A percentile compares a stretch with the other conserved stretches of the same genome.
phyloP scores from a whole-genome alignment of 176 grass and related monocot genomes.

The Microstegium vimineum region DNA sequence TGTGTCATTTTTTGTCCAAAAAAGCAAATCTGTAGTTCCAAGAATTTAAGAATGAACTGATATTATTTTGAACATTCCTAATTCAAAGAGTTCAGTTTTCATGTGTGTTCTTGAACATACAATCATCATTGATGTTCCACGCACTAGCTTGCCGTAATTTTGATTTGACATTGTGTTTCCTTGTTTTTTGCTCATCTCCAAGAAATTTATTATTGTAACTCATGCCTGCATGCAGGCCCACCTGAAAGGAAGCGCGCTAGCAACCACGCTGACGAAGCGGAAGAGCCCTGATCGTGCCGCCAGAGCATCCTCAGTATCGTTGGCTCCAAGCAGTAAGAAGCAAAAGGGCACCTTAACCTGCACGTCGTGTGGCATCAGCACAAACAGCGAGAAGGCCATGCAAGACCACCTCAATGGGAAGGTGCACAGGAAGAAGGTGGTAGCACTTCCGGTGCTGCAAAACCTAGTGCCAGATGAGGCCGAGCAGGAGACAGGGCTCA shows the following conservation, averaged over 20 bases:
- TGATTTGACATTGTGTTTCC: background rate
- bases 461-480: too few species aligned
- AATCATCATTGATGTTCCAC: background rate
- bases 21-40: too few species aligned
- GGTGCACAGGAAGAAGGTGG: constrained; percentile 13
- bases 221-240: background rate
- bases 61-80: background rate
- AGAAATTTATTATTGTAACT: background rate
- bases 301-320: background rate
- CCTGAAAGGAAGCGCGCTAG: background rate
- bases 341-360: background rate
- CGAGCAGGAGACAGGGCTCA: too few species aligned
- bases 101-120: background rate
- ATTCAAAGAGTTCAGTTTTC: background rate
- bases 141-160: background rate
- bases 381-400: background rate
- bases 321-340: background rate
- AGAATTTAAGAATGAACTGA: too few species aligned
- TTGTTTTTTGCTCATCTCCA: background rate
- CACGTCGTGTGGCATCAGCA: constrained; percentile 15
- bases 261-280: background rate
- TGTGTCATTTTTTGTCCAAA: too few species aligned
- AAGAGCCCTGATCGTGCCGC: background rate
- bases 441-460: background rate
- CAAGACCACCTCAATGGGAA: constrained; percentile 27